A percentile compares a stretch with the other conserved stretches of the same genome.
These are phyloP conservation scores for Diaporthe sp. DNA, from an alignment of 2,329 filamentous ascomycete species.

Conservation along the genomic window DNA sequence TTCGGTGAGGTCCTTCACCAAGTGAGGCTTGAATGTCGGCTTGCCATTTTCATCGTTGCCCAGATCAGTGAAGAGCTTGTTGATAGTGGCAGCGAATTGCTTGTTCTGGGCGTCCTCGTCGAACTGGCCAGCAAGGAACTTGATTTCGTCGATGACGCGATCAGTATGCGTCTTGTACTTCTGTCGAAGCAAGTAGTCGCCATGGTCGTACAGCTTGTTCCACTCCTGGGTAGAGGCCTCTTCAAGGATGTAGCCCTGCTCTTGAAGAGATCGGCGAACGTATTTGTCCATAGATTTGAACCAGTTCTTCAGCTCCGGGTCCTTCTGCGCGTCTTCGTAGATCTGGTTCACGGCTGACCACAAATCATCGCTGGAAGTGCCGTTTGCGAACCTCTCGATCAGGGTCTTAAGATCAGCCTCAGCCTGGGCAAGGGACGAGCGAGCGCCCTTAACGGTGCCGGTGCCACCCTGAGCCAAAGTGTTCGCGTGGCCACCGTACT, in stretches of 20 bases:
- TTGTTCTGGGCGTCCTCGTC: constrained; percentile 90
- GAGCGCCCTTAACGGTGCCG: constrained; percentile 80
- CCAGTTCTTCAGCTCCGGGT: constrained; percentile 90
- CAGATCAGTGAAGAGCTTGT: constrained; percentile 90
- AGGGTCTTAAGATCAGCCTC: constrained; percentile 88
- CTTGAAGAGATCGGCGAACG: constrained; percentile 84
- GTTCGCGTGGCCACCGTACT: constrained; percentile 83
- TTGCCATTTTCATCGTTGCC: constrained; percentile 90
- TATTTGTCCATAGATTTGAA: constrained; percentile 85
- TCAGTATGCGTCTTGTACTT: constrained; percentile 91
- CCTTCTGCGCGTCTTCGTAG: constrained; percentile 88
- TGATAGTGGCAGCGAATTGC: constrained; percentile 79
- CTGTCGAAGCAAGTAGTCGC: constrained; percentile 87
- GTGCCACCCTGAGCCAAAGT: constrained; percentile 74
- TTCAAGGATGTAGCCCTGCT: constrained; percentile 92
- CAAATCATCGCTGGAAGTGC: constrained; percentile 88
- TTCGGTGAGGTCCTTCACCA: constrained; percentile 89
- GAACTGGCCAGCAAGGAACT: constrained; percentile 91
- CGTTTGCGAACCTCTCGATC: constrained; percentile 96
- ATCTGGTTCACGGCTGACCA: constrained; percentile 88
- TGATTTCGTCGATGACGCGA: constrained; percentile 88
- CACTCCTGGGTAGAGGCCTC: constrained; percentile 85
- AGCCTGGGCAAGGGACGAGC: constrained; percentile 76
- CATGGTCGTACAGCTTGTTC: constrained; percentile 87
- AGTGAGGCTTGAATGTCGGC: constrained; percentile 90